These are phyloP conservation scores for Wallacemonas rigidus DNA, from an alignment of 208 protist species.

Conservation along the genomic window DNA sequence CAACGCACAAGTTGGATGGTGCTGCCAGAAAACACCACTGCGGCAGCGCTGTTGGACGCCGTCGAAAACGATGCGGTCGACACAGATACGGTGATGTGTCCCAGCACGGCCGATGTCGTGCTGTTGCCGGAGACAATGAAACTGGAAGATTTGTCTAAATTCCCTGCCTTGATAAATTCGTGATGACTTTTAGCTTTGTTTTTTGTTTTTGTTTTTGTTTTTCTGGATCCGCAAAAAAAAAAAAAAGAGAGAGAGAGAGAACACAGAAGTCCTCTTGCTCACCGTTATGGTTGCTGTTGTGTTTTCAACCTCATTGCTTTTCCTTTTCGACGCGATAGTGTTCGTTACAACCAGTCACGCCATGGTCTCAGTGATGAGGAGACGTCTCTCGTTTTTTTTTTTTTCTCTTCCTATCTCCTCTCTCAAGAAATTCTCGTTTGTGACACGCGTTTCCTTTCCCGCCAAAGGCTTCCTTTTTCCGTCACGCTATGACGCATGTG, in stretches of 20 bases:
- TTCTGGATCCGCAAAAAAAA: not conserved
- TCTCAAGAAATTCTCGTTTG: too few species aligned
- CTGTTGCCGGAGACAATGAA: slow-evolving; percentile 51
- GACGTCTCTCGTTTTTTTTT: too few species aligned
- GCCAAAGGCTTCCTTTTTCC: too few species aligned
- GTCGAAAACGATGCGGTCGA: slow-evolving; percentile 17
- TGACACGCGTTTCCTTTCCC: too few species aligned
- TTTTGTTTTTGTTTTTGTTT: too few species aligned
- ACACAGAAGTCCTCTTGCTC: not conserved
- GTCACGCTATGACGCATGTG: too few species aligned
- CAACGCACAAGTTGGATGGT: slow-evolving; percentile 43
- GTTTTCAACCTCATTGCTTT: too few species aligned
- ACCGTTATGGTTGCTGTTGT: too few species aligned
- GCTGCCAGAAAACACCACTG: slow-evolving; percentile 39
- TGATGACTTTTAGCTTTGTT: not conserved
- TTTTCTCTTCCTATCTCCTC: too few species aligned
- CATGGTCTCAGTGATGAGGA: too few species aligned
- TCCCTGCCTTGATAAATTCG: slow-evolving; percentile 25
- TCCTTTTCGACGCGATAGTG: too few species aligned
- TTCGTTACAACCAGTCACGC: too few species aligned
- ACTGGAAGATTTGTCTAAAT: slow-evolving; percentile 55
- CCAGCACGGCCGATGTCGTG: slow-evolving; percentile 46
- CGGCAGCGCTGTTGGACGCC: slow-evolving; percentile 40
- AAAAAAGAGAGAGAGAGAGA: not conserved
- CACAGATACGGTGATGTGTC: not conserved